Percentiles rank a stretch among this genome's conserved stretches.
These are phyloP conservation scores for Entomortierella beljakovae DNA, from an alignment of 192 early-diverging fungal genomes.

Conservation along the genomic window DNA sequence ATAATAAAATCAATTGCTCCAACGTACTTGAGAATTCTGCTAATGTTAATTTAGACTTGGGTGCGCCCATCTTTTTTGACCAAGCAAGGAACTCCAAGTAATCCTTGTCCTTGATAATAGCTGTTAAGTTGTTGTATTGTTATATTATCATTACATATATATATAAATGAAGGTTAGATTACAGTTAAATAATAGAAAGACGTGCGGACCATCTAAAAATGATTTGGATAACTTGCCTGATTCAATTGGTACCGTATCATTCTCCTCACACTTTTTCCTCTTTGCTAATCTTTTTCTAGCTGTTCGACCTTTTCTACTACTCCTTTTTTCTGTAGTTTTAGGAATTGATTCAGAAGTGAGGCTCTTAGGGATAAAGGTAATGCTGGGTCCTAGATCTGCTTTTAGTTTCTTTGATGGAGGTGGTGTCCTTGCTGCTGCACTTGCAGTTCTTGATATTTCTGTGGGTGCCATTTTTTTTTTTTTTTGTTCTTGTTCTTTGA, in stretches of 20 bases:
- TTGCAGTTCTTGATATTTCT: background rate
- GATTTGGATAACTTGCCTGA: slow-evolving; percentile 15
- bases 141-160: background rate
- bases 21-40: too few relatives aligned
- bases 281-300: slow-evolving; percentile 18
- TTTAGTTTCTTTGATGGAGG: slow-evolving; percentile 33
- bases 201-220: background rate
- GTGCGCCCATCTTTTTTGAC: slow-evolving; percentile 59
- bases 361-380: background rate
- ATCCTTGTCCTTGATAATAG: slow-evolving; percentile 60
- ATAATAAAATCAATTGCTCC: too few relatives aligned
- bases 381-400: slow-evolving; percentile 12
- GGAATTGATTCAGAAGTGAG: background rate
- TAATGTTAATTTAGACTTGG: slow-evolving; percentile 62
- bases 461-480: slow-evolving; percentile 10
- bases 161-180: too few relatives aligned
- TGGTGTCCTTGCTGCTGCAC: slow-evolving; percentile 10
- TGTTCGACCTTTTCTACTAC: slow-evolving; percentile 34
- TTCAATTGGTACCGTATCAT: slow-evolving; percentile 11
- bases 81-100: slow-evolving; percentile 62
- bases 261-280: background rate
- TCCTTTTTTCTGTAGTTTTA: background rate
- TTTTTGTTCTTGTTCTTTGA: too few relatives aligned
- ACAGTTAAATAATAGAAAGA: too few relatives aligned
- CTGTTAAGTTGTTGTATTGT: background rate